Conservation (phyloP, 1,139 yeast genomes). For the Diutina sp. region DNA sequence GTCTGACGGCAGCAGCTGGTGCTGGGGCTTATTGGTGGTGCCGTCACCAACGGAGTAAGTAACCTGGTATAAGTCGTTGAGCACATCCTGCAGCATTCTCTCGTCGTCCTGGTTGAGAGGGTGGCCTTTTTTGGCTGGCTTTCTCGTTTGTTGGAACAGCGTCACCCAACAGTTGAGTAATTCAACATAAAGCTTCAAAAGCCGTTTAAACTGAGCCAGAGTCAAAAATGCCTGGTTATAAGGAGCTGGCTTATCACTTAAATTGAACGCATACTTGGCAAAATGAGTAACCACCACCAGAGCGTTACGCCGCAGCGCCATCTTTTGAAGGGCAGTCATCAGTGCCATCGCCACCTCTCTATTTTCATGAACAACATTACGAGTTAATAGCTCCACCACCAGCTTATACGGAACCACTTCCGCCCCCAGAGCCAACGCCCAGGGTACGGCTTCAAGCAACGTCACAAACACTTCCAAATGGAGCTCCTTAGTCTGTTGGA, state of each 20-base stretch:
- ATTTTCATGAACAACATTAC: constrained; percentile 64
- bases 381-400: constrained; percentile 59
- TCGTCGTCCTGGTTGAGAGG: constrained; percentile 12
- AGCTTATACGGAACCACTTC: constrained; percentile 38
- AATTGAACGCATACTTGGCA: constrained; percentile 70
- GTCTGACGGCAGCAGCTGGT: constrained; percentile 27
- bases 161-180: constrained; percentile 71
- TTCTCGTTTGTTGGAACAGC: constrained; percentile 24
- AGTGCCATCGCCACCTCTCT: constrained; percentile 51
- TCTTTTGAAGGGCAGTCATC: constrained; percentile 43
- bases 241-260: constrained; percentile 48
- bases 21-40: constrained; percentile 6
- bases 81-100: constrained; percentile 25
- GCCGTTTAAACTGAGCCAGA: constrained; percentile 41
- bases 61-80: constrained; percentile 32
- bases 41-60: constrained; percentile 26
- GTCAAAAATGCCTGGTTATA: constrained; percentile 45
- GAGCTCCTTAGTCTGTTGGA: constrained; percentile 19
- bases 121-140: not conserved
- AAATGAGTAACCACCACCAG: constrained; percentile 58
- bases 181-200: constrained; percentile 65
- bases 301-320: constrained; percentile 64
- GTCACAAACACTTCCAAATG: constrained; percentile 57
- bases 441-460: constrained; percentile 56
- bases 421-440: constrained; percentile 37